A percentile compares a stretch with the other conserved stretches of the same genome.
These are phyloP conservation scores for Syncephalastrum monosporum DNA, from an alignment of 371 early-diverging fungal species.

Conservation along the genomic window DNA sequence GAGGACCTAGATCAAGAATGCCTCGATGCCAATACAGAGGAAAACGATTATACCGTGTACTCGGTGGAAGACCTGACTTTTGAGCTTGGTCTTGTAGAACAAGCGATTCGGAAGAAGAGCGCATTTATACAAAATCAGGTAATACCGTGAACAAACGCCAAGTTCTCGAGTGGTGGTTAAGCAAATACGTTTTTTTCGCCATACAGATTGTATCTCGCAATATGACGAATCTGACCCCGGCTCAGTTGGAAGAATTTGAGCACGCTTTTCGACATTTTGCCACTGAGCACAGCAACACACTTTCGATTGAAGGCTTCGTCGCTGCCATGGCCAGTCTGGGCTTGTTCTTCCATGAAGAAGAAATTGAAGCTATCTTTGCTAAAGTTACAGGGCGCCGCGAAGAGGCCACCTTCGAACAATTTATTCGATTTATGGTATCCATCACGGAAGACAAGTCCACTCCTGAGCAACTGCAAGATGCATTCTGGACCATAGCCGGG, in stretches of 20 bases:
- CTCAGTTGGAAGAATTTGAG: slow-evolving; percentile 91
- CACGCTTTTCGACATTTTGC: slow-evolving; percentile 90
- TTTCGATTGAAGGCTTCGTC: slow-evolving; percentile 79
- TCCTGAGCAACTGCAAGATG: slow-evolving; percentile 81
- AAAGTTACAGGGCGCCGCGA: slow-evolving; percentile 61
- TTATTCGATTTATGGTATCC: slow-evolving; percentile 82
- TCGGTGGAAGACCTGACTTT: slow-evolving; percentile 86
- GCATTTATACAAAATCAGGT: slow-evolving; percentile 92
- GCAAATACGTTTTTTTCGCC: background rate
- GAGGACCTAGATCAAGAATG: slow-evolving; percentile 69
- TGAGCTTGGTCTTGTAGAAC: slow-evolving; percentile 76
- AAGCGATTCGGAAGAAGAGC: slow-evolving; percentile 80
- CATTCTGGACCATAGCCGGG: slow-evolving; percentile 84
- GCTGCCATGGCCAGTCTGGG: slow-evolving; percentile 88
- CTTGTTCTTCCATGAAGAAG: slow-evolving; percentile 73
- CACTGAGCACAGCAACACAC: slow-evolving; percentile 71
- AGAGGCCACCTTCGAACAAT: slow-evolving; percentile 83
- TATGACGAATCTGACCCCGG: slow-evolving; percentile 90
- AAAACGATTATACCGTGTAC: slow-evolving; percentile 91
- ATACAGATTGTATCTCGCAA: slow-evolving; percentile 77
- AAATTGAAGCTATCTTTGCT: slow-evolving; percentile 67
- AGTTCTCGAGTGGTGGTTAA: background rate
- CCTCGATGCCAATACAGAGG: slow-evolving; percentile 85
- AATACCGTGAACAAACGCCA: slow-evolving; percentile 5
- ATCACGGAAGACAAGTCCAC: slow-evolving; percentile 91